Base-by-base conservation (phyloP, 2,329 filamentous ascomycete genomes). In the Cladosporium phlei region DNA sequence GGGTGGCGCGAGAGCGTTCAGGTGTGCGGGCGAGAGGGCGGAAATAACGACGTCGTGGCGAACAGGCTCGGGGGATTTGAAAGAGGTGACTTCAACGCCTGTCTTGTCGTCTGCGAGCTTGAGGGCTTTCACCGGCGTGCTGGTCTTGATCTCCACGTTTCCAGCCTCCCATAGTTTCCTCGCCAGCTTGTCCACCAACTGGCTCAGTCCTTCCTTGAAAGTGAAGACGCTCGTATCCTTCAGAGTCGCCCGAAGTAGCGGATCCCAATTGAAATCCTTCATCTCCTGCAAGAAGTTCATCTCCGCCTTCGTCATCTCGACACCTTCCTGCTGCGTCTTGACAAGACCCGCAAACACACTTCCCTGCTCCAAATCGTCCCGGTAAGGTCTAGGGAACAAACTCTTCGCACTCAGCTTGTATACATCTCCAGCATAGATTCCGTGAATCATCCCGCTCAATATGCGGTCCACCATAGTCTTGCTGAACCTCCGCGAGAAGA, bases 401-500 rank as follows among this genome's bases (percentile, higher is more conserved):
- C 79, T 81, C 56, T 80, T 80, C 38, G 80, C 80, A 65, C 89
- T 95, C 40, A 97, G 72, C 61, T 84, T 77, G 63, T 86, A 81
- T 38, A 95, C 80, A 66, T 96, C 86, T 4, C 93, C 93, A 17
- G 90, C 93, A 65, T 94, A 95, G 49, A 97, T 88, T 32, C 93
- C 93, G 66, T 97, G 93, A 44, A 88, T 67, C 2, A 81, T 62
- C 1, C 83, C 88, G 4, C 88, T 95, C 5, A 81, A 67, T 14
- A 95, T 45, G 57, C 94, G 90, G 55, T 93, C 75, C 11, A 80
- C 80, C 5, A 86, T 53, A 25, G 71, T 64, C 17, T 73, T 69
- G 33, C 75, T 73, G 12, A 83, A 63, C 6, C 79, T 66, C 22
- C 80, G 70, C 2, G 69, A 66, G 6, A 88, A 62, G 60, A 85